Evolutionary conservation across 2,329 filamentous ascomycete species (phyloP).

Genomic region (Venturia asperata): DNA sequence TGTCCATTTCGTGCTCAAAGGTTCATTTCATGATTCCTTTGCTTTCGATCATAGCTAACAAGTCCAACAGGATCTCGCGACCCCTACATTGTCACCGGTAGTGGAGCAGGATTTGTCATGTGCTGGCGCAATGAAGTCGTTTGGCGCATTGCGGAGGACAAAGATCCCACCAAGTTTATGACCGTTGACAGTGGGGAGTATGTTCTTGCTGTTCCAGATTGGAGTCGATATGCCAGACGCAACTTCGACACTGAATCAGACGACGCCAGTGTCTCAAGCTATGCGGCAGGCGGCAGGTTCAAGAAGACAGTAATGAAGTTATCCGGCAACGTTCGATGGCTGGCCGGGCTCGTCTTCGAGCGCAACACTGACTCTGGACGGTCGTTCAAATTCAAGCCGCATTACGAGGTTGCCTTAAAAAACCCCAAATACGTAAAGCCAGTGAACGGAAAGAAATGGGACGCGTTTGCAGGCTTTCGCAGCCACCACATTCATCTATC

Average conservation of each 20-base stretch:
- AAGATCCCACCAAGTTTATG: conserved; percentile 90
- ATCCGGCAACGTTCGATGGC: conserved; percentile 90
- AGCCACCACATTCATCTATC: conserved; percentile 97
- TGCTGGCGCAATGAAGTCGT: conserved; percentile 94
- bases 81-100: conserved; percentile 85
- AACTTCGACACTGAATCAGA: conserved; percentile 46
- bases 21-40: conserved; percentile 34
- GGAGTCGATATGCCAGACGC: conserved; percentile 76
- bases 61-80: conserved; percentile 59
- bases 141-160: conserved; percentile 75
- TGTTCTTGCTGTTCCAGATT: conserved; percentile 88
- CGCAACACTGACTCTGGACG: conserved; percentile 67
- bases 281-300: conserved; percentile 63
- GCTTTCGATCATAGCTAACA: conserved; percentile 21
- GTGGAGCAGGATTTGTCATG: conserved; percentile 94
- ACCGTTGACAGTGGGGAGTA: conserved; percentile 93
- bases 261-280: conserved; percentile 55
- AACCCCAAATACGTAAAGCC: conserved; percentile 66
- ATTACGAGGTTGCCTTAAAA: conserved; percentile 84
- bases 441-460: conserved; percentile 34
- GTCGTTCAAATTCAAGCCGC: conserved; percentile 82
- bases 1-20: conserved; percentile 87
- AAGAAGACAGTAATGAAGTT: conserved; percentile 99
- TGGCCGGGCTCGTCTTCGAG: conserved; percentile 87
- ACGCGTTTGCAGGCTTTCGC: conserved; percentile 81